phyloP scores from a whole-genome alignment of 169 alveolate genomes.

The Pseudocohnilembus persalinus region DNA sequence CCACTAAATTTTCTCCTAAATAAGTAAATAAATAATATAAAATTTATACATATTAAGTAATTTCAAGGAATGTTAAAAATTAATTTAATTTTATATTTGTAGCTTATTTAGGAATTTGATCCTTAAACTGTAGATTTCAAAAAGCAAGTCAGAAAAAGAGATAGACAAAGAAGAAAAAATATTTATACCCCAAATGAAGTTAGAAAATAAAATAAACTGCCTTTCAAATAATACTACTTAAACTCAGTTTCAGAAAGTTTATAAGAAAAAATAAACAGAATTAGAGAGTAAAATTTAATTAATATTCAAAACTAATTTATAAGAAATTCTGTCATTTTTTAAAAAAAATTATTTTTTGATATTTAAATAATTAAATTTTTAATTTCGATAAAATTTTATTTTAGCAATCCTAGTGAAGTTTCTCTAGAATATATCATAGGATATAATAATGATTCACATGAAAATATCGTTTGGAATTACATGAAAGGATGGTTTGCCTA shows the following conservation, averaged over 20 bases:
- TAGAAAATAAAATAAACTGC: constrained; percentile 18
- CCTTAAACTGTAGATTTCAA: constrained; percentile 10
- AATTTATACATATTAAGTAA: no score
- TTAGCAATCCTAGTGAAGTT: constrained; percentile 38
- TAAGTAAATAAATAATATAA: background rate
- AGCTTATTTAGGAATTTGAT: background rate
- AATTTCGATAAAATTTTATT: constrained; percentile 17
- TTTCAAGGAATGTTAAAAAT: no score
- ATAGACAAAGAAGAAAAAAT: background rate
- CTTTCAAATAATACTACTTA: constrained; percentile 34
- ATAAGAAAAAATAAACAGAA: constrained; percentile 15
- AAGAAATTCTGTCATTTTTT: constrained; percentile 1
- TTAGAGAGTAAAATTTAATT: constrained; percentile 17
- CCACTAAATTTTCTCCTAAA: background rate
- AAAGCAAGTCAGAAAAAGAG: constrained; percentile 21
- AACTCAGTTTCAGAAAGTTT: constrained; percentile 20
- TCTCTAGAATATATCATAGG: constrained; percentile 58
- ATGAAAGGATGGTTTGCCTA: constrained; percentile 73
- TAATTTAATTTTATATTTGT: background rate
- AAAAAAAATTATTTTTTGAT: constrained; percentile 42
- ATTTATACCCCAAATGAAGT: background rate
- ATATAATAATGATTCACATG: constrained; percentile 61
- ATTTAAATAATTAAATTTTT: no score
- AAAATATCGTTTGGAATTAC: constrained; percentile 73
- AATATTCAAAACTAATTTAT: constrained; percentile 11